Percentiles rank a stretch among this genome's conserved stretches.
phyloP scores from a whole-genome alignment of 2,329 filamentous ascomycete species.

The Ceratocystis destructans region DNA sequence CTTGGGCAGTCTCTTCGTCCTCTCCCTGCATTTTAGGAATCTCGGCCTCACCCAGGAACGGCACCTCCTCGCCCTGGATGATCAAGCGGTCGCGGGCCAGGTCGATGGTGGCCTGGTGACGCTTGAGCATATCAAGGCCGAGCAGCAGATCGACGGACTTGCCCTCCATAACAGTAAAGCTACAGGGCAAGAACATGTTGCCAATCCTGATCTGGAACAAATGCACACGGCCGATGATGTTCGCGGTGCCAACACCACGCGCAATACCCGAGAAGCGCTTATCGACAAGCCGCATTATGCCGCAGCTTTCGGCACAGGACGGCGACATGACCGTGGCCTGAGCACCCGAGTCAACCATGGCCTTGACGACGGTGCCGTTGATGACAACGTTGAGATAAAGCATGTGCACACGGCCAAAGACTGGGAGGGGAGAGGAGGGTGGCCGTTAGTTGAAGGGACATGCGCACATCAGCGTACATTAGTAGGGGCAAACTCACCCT shows the following conservation, averaged over 20 bases:
- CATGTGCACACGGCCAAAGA: conserved; percentile 90
- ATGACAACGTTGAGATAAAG: conserved; percentile 93
- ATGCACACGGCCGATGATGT: conserved; percentile 88
- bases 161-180: conserved; percentile 98
- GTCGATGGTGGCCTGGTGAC: conserved; percentile 88
- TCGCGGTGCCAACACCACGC: conserved; percentile 83
- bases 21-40: conserved; percentile 77
- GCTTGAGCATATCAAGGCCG: conserved; percentile 91
- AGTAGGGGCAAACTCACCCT: conserved; percentile 47
- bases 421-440: conserved; percentile 33
- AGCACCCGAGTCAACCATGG: conserved; percentile 90
- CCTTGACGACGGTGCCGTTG: conserved; percentile 83
- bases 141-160: conserved; percentile 89
- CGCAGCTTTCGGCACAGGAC: conserved; percentile 74
- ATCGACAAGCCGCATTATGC: conserved; percentile 93
- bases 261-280: conserved; percentile 84
- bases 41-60: conserved; percentile 83
- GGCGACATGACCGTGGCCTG: conserved; percentile 99
- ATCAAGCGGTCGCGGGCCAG: conserved; percentile 70
- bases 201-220: conserved; percentile 92
- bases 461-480: too few species aligned
- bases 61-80: conserved; percentile 76
- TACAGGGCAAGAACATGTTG: conserved; percentile 72
- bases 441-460: not conserved
- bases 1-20: conserved; percentile 59